These are phyloP conservation scores for Arthrinium phaeospermum DNA, from an alignment of 2,329 filamentous ascomycete species.

Conservation along the genomic window DNA sequence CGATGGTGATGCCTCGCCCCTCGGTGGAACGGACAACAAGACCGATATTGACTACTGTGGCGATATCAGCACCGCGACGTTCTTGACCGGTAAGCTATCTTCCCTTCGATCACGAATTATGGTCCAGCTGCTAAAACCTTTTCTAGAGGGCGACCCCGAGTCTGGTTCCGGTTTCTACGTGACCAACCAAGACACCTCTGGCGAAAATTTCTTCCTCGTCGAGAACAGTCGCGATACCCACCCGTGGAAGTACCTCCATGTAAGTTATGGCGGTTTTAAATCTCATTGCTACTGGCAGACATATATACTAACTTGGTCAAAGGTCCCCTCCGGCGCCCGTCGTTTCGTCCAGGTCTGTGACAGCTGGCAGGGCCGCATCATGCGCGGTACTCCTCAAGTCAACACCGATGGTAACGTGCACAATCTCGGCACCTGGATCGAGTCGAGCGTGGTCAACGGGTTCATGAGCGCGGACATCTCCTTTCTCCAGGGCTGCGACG, in stretches of 20 bases:
- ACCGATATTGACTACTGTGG: background rate
- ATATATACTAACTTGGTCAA: background rate
- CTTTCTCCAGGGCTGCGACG: slow-evolving; percentile 35
- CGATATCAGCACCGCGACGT: background rate
- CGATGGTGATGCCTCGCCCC: background rate
- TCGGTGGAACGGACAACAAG: background rate
- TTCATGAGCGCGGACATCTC: slow-evolving; percentile 33
- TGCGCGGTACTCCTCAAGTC: slow-evolving; percentile 30
- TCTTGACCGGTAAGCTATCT: background rate
- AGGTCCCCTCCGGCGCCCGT: slow-evolving; percentile 30
- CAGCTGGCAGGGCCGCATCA: slow-evolving; percentile 34
- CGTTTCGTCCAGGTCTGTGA: slow-evolving; percentile 35
- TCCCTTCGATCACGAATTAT: background rate
- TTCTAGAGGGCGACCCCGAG: slow-evolving; percentile 24
- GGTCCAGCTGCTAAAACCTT: background rate
- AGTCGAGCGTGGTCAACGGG: slow-evolving; percentile 26
- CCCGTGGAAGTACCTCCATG: slow-evolving; percentile 36
- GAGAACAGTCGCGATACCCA: slow-evolving; percentile 34
- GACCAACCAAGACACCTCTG: slow-evolving; percentile 32
- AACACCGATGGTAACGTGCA: slow-evolving; percentile 32
- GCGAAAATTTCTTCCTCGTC: slow-evolving; percentile 33
- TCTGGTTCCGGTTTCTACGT: slow-evolving; percentile 33
- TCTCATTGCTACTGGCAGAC: too few relatives aligned
- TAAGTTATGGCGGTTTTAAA: too few relatives aligned
- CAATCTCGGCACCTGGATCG: slow-evolving; percentile 33